Evolutionary conservation across 495 filamentous ascomycete genomes (phyloP), one percentile per base, ranked within the genome.

Genomic region (Aspergillus bridgeri): DNA sequence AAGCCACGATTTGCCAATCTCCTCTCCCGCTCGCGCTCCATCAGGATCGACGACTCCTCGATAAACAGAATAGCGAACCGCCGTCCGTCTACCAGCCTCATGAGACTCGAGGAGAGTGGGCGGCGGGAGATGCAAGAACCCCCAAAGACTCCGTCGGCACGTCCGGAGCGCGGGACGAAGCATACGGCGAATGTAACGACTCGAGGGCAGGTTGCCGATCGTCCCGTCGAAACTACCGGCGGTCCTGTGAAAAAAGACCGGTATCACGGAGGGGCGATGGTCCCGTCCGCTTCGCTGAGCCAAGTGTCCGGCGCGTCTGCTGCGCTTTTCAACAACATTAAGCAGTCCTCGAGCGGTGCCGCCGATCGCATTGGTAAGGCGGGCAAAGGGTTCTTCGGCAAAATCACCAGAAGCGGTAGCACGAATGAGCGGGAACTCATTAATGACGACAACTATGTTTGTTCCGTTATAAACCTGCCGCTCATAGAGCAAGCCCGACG

Each of bases 401-500:
- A 92, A 64, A 81, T 88, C 42, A 80, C 79, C 19, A 80, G 89
- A 51, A 89, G 86, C 66, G 86, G 87, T 22, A 89, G 86, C 66
- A 86, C 79, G 22, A 82, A 82, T 56, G 87, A 89, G 66, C 83
- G 75, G 42, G 89, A 91, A 49, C 75, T 81, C 19, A 70, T 88
- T 3, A 85, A 81, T 43, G 90, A 96, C 61, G 88, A 88, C 61
- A 82, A 86, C 56, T 95, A 96, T 61, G 79, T 87, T 43, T 79
- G 86, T 61, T 86, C 85, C 48, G 82, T 92, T 46, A 90, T 96
- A 66, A 91, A 90, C 61, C 72, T 88, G 17, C 89, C 90, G 0
- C 77, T 96, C 24, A 78, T 93, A 42, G 85, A 95, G 60, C 92
- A 96, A 69, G 90, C 91, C 5, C 81, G 91, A n/a, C 73, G 83